phyloP scores from a whole-genome alignment of 768 basidiomycete species.

The Naganishia kalamii region DNA sequence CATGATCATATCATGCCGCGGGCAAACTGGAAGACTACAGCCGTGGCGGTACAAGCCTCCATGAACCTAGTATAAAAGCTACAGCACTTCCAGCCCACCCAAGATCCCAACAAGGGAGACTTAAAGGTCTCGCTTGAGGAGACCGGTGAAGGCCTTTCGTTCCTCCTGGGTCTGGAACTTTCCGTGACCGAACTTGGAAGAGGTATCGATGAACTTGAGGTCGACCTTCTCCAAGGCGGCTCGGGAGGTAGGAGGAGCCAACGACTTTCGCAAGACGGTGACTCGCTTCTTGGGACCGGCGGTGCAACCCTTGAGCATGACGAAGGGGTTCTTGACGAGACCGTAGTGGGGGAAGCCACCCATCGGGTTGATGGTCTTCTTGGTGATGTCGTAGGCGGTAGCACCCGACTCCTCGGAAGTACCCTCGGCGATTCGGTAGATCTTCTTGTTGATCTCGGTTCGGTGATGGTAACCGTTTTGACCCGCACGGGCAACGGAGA shows the following conservation, averaged over 20 bases:
- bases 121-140: conserved; percentile 44
- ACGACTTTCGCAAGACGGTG: conserved; percentile 90
- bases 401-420: conserved; percentile 74
- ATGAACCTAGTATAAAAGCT: conserved; percentile 4
- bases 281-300: conserved; percentile 98
- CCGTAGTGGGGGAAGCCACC: conserved; percentile 99
- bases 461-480: conserved; percentile 78
- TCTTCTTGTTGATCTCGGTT: conserved; percentile 95
- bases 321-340: conserved; percentile 96
- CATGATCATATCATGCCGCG: conserved; percentile 14
- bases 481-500: conserved; percentile 99
- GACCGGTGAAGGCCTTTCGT: conserved; percentile 80
- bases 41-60: conserved; percentile 3
- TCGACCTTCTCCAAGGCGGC: conserved; percentile 95
- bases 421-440: conserved; percentile 81
- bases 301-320: conserved; percentile 91
- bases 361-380: conserved; percentile 73
- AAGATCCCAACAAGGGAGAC: conserved; percentile 18
- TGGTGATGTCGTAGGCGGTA: conserved; percentile 76
- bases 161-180: conserved; percentile 95
- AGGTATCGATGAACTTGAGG: conserved; percentile 98
- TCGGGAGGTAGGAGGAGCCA: conserved; percentile 92
- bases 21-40: conserved; percentile 4
- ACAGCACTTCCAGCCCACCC: conserved; percentile 3
- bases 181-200: conserved; percentile 95